These are phyloP conservation scores for Pichia sp. DNA, from an alignment of 1,139 yeast species.

Conservation along the genomic window DNA sequence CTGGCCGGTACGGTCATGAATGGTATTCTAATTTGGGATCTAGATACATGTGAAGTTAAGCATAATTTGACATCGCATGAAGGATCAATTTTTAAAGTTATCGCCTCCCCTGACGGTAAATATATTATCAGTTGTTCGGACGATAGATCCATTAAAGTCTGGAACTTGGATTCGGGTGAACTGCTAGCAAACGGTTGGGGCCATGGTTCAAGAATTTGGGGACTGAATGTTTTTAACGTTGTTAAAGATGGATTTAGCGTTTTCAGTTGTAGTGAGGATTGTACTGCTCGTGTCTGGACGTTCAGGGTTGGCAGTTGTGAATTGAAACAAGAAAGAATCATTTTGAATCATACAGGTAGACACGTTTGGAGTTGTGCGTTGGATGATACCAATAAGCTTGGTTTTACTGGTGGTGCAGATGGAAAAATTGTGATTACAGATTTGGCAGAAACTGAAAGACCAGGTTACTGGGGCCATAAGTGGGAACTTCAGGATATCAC, in stretches of 20 bases:
- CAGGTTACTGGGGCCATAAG: conserved; percentile 19
- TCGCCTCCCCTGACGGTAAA: conserved; percentile 47
- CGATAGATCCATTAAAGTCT: conserved; percentile 78
- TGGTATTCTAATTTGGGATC: conserved; percentile 77
- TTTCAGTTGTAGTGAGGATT: conserved; percentile 79
- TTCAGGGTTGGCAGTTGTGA: conserved; percentile 25
- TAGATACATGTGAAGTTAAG: conserved; percentile 33
- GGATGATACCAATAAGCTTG: conserved; percentile 34
- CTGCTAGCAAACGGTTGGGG: conserved; percentile 88
- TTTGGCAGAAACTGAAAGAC: conserved; percentile 25
- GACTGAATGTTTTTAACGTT: conserved; percentile 43
- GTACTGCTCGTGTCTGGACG: conserved; percentile 79
- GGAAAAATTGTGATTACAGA: conserved; percentile 67
- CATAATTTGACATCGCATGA: conserved; percentile 67
- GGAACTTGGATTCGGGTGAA: conserved; percentile 50
- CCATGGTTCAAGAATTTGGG: conserved; percentile 92
- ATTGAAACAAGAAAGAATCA: conserved; percentile 36
- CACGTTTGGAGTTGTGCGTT: conserved; percentile 83
- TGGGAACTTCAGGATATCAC: conserved; percentile 31
- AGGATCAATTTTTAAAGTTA: conserved; percentile 85
- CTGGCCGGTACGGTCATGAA: conserved; percentile 93
- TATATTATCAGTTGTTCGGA: conserved; percentile 79
- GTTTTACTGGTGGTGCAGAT: conserved; percentile 85
- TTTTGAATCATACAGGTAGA: conserved; percentile 73
- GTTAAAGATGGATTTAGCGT: conserved; percentile 28